Evolutionary conservation across 352 stramenopile genomes (phyloP).

Genomic region (Globisporangium megalacanthum): DNA sequence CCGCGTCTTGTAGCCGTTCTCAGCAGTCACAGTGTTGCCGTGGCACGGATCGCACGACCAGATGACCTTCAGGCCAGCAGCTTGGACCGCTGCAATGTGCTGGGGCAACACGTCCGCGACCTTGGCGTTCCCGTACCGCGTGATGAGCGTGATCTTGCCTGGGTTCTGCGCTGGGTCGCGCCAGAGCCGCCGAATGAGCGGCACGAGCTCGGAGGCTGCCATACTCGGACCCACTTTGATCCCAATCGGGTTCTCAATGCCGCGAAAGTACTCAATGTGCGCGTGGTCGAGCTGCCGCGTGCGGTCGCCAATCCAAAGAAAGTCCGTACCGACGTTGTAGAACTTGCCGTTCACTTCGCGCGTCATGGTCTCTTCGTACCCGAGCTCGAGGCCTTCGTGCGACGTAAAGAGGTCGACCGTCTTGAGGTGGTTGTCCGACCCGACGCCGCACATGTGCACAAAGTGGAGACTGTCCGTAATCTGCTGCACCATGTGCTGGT

Average conservation of each 20-base stretch:
- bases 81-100: conserved; percentile 95
- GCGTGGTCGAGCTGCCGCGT: conserved; percentile 97
- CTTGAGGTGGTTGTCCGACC: conserved; percentile 88
- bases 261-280: conserved; percentile 98
- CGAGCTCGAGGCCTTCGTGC: conserved; percentile 98
- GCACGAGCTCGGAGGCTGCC: conserved; percentile 91
- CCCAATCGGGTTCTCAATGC: conserved; percentile 97
- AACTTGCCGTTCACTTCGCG: conserved; percentile 91
- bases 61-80: conserved; percentile 92
- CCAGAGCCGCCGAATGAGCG: conserved; percentile 95
- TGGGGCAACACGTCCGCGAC: conserved; percentile 90
- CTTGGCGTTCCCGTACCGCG: conserved; percentile 96
- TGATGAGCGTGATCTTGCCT: conserved; percentile 97
- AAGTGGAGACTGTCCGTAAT: conserved; percentile 98
- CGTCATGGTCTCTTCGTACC: conserved; percentile 98
- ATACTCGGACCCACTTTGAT: conserved; percentile 98
- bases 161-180: conserved; percentile 88
- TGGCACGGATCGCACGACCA: conserved; percentile 96
- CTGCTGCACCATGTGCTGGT: conserved; percentile 95
- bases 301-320: conserved; percentile 98
- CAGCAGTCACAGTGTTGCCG: conserved; percentile 98
- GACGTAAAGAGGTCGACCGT: conserved; percentile 97
- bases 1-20: conserved; percentile 96
- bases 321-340: conserved; percentile 98
- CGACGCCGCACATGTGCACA: conserved; percentile 93